Evolutionary conservation across 202 grass and related monocot species (phyloP).

Genomic region (Eragrostis tef): DNA sequence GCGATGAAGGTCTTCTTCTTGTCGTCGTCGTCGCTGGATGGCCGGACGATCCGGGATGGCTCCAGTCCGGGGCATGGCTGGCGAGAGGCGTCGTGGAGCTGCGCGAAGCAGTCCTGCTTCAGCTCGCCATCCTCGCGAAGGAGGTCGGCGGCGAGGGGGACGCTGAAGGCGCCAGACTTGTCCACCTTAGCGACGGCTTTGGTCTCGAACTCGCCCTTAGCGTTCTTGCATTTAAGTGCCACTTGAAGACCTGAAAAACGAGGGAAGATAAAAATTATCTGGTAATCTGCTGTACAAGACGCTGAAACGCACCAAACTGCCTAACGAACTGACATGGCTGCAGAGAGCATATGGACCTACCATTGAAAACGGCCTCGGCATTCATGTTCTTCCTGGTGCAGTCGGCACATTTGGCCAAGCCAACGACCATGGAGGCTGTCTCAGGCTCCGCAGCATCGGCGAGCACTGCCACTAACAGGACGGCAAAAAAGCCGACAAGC

Average conservation of each 20-base stretch:
- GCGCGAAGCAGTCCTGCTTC: conserved; percentile 47
- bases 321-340: neutral
- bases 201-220: conserved; percentile 53
- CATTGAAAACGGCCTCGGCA: conserved; percentile 54
- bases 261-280: neutral
- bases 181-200: conserved; percentile 49
- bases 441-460: neutral
- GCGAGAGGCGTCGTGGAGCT: conserved; percentile 47
- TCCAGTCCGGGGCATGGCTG: conserved; percentile 44
- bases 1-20: conserved; percentile 18
- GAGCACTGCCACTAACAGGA: conserved; percentile 32
- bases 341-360: neutral
- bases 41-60: conserved; percentile 35
- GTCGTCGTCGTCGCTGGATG: neutral
- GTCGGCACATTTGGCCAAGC: conserved; percentile 61
- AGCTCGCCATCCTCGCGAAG: conserved; percentile 48
- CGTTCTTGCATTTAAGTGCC: conserved; percentile 65
- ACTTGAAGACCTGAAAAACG: conserved; percentile 49
- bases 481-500: neutral
- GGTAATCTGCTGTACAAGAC: neutral
- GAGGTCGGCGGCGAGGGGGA: conserved; percentile 47
- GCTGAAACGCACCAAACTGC: neutral
- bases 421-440: conserved; percentile 40
- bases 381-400: conserved; percentile 70
- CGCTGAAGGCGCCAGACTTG: conserved; percentile 51